phyloP scores from a whole-genome alignment of 257 asterid species.

The Anisodus acutangulus region DNA sequence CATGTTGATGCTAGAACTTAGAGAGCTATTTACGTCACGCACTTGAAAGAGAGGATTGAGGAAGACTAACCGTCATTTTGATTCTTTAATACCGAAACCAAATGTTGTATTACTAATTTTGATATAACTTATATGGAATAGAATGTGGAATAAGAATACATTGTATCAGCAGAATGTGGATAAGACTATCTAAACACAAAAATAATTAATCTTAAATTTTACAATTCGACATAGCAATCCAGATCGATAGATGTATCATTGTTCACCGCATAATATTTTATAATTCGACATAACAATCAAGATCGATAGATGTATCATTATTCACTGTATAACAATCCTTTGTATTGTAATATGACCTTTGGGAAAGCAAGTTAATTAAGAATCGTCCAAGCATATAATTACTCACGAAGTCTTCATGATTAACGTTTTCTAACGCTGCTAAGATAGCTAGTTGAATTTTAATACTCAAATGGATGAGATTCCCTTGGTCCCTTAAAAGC shows the following conservation, averaged over 20 bases:
- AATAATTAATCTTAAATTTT: neutral
- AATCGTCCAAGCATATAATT: neutral
- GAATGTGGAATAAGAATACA: neutral
- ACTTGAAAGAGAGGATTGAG: neutral
- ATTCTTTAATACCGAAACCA: neutral
- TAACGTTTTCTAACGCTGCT: neutral
- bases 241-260: neutral
- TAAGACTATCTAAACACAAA: neutral
- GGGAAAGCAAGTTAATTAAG: neutral
- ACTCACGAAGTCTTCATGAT: neutral
- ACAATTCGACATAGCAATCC: neutral
- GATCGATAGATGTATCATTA: neutral
- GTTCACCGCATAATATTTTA: too few species aligned
- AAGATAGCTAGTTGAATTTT: neutral
- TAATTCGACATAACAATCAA: neutral
- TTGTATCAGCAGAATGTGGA: neutral
- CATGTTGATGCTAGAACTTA: neutral
- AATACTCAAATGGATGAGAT: slow-evolving; percentile 39
- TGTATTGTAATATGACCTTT: neutral
- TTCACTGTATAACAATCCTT: neutral
- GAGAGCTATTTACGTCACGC: neutral
- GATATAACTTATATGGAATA: neutral
- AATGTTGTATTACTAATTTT: neutral
- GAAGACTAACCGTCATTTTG: neutral
- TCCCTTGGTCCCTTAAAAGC: slow-evolving; percentile 58